phyloP scores from a whole-genome alignment of 176 grass and related monocot genomes.

The Triticum urartu region DNA sequence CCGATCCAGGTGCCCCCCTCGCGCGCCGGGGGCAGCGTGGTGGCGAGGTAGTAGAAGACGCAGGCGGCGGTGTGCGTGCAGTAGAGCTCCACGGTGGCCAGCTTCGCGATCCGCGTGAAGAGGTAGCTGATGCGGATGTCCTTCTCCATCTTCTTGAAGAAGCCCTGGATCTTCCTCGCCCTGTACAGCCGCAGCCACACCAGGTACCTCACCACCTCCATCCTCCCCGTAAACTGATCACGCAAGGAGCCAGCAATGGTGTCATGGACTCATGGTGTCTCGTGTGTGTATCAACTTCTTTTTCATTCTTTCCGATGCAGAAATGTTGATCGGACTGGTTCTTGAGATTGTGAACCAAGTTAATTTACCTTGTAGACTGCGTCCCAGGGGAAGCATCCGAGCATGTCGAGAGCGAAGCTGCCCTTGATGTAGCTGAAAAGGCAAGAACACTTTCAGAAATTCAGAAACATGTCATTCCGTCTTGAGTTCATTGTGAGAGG shows the following conservation, averaged over 20 bases:
- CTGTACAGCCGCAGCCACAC: conserved; percentile 76
- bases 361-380: conserved; percentile 67
- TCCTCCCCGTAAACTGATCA: conserved; percentile 51
- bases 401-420: conserved; percentile 67
- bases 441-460: background rate
- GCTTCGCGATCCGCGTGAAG: conserved; percentile 83
- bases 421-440: conserved; percentile 68
- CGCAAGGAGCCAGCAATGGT: background rate
- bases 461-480: background rate
- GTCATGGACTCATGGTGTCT: background rate
- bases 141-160: conserved; percentile 91
- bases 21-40: conserved; percentile 56
- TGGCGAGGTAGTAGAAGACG: conserved; percentile 91
- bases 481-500: background rate
- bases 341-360: background rate
- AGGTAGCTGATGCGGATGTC: conserved; percentile 93
- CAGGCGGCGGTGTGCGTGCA: conserved; percentile 89
- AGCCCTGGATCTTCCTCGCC: conserved; percentile 57
- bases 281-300: background rate
- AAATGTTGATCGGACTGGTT: background rate
- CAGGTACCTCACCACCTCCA: conserved; percentile 64
- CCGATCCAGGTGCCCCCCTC: conserved; percentile 86
- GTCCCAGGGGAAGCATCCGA: conserved; percentile 92
- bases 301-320: background rate
- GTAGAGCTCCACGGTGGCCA: conserved; percentile 84